Percentiles rank a stretch among this genome's conserved stretches.
Conservation (phyloP, 306 rosid species). For the Canavalia gladiata region DNA sequence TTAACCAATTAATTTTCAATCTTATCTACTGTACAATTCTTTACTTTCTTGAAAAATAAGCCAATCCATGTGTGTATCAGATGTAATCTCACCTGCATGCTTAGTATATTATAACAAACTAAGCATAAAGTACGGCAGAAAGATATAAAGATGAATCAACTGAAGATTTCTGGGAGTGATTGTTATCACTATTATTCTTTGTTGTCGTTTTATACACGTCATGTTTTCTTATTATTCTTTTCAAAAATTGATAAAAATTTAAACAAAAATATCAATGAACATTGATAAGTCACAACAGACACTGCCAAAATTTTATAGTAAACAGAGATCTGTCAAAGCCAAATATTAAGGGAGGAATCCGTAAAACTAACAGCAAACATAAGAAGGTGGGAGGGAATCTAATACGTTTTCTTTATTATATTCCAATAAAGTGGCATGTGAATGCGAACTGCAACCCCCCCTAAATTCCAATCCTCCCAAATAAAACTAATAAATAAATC, state of each 20-base stretch:
- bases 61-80: background rate
- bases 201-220: too few species aligned
- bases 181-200: too few species aligned
- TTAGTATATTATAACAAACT: background rate
- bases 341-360: constrained; percentile 2
- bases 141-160: background rate
- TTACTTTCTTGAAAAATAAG: too few species aligned
- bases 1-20: background rate
- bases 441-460: background rate
- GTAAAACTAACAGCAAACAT: background rate
- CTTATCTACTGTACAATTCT: background rate
- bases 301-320: background rate
- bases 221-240: too few species aligned
- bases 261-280: too few species aligned
- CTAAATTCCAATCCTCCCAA: too few species aligned
- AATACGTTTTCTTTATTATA: constrained; percentile 40
- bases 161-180: background rate
- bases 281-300: too few species aligned
- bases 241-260: too few species aligned
- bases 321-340: too few species aligned
- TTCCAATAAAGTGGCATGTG: background rate
- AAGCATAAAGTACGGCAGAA: constrained; percentile 17
- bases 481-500: background rate
- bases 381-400: constrained; percentile 49
- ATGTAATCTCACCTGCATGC: constrained; percentile 20